A percentile compares a stretch with the other conserved stretches of the same genome.
Evolutionary conservation across 2,329 filamentous ascomycete species (phyloP).

Genomic region (Talaromyces sp.): DNA sequence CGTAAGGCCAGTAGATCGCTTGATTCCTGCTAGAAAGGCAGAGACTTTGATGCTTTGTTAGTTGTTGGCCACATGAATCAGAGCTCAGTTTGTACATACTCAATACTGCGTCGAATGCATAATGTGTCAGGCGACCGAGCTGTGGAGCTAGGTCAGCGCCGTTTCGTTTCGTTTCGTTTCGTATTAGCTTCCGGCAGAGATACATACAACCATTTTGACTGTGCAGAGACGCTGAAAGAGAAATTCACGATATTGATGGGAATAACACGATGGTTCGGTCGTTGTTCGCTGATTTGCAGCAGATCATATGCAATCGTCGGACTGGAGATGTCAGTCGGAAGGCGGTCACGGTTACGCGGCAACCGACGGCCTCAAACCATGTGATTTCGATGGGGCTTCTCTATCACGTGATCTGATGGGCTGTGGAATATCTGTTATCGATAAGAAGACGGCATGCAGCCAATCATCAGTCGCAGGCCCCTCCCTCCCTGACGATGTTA

Average conservation of each 20-base stretch:
- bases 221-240: neutral
- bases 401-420: neutral
- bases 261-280: neutral
- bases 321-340: too few relatives aligned
- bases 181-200: neutral
- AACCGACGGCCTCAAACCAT: neutral
- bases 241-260: neutral
- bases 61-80: neutral
- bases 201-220: conserved; percentile 44
- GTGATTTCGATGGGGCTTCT: neutral
- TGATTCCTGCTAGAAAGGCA: conserved; percentile 92
- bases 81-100: conserved; percentile 49
- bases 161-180: neutral
- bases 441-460: neutral
- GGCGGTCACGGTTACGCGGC: conserved; percentile 10
- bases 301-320: neutral
- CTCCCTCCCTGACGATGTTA: neutral
- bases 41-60: conserved; percentile 59
- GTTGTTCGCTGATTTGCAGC: neutral
- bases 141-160: conserved; percentile 50
- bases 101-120: conserved; percentile 92
- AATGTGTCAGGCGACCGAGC: conserved; percentile 90
- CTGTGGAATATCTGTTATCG: neutral
- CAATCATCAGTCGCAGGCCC: neutral
- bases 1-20: conserved; percentile 95